These are phyloP conservation scores for Globisporangium viniferum DNA, from an alignment of 352 stramenopile genomes.

Conservation along the genomic window DNA sequence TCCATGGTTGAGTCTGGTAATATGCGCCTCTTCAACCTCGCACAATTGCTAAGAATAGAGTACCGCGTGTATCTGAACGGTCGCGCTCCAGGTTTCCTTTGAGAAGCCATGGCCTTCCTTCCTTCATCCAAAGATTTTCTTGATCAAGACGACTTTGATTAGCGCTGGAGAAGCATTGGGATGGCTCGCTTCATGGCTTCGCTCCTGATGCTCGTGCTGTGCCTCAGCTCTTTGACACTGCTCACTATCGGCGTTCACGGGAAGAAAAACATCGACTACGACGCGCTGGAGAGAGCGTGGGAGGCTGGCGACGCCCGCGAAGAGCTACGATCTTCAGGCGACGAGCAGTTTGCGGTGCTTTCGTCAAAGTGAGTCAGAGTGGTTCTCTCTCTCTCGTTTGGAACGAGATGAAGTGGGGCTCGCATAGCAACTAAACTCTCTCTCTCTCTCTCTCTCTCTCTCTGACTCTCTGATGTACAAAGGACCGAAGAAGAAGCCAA, in stretches of 20 bases:
- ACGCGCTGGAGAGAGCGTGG: conserved; percentile 66
- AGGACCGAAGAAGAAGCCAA: conserved; percentile 46
- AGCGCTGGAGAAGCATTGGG: background rate
- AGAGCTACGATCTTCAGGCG: conserved; percentile 43
- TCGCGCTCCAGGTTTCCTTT: background rate
- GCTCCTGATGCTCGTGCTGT: conserved; percentile 1
- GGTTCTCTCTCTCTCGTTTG: background rate
- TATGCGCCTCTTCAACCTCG: background rate
- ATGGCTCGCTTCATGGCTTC: background rate
- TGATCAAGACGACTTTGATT: background rate
- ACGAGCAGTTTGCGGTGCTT: conserved; percentile 52
- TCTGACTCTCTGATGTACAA: background rate
- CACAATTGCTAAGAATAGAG: conserved; percentile 1
- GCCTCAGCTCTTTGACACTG: background rate
- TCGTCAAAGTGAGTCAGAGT: conserved; percentile 27
- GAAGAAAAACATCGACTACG: conserved; percentile 48
- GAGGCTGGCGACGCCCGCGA: conserved; percentile 40
- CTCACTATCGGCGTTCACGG: background rate
- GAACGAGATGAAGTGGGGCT: background rate
- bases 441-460: background rate
- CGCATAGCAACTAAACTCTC: background rate
- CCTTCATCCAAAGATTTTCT: background rate
- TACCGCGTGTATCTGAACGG: background rate
- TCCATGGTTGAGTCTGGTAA: background rate
- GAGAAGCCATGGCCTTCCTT: background rate